Base-by-base conservation (phyloP, 2,329 filamentous ascomycete genomes). In the Hortaea sp. region DNA sequence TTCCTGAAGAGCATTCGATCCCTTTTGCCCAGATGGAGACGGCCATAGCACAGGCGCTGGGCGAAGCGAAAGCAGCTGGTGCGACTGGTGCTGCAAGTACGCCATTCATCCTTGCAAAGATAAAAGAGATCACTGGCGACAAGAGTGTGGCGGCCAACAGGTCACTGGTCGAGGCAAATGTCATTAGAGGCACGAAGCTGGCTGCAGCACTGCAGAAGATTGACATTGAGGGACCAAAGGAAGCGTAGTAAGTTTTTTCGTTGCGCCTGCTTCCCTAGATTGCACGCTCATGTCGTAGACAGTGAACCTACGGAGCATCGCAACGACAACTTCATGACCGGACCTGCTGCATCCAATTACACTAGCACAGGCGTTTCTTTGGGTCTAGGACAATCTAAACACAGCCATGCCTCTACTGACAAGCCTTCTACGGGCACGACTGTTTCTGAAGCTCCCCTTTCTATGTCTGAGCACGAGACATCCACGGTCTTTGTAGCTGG, bases 401-500 rank as follows among this genome's bases (percentile, higher is more conserved):
- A 20, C 20, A 20, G 20, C 20, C 20, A 20, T 20, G 20, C 20
- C 20, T 20, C 20, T 20, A 20, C 20, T 20, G 20, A 20, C 2
- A 20, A 20, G 20, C 20, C 2, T 2, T 35, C 32, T 35, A 4
- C 32, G 9, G 32, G n/a, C 9, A 35, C 32, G 3, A 9, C 32
- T 35, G 4, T 44, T 35, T n/a, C 32, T 4, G 32, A n/a, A 35
- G 9, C 32, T 35, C 32, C 7, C 32, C 9, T 2, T 4, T 35
- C 32, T 2, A 4, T 9, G 32, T 35, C n/a, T 35, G 32, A 4
- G 4, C 32, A 9, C 7, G n/a, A 27, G 13, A 5, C 40, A 51
- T 70, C 74, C 43, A 81, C 89, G 53, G 75, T 95, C n/a, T 69
- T 95, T 29, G 87, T 95, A 39, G 86, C 88, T 43, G 90, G 89